Base-by-base conservation (phyloP, 2,329 filamentous ascomycete genomes). In the Waltergamsia citrina region DNA sequence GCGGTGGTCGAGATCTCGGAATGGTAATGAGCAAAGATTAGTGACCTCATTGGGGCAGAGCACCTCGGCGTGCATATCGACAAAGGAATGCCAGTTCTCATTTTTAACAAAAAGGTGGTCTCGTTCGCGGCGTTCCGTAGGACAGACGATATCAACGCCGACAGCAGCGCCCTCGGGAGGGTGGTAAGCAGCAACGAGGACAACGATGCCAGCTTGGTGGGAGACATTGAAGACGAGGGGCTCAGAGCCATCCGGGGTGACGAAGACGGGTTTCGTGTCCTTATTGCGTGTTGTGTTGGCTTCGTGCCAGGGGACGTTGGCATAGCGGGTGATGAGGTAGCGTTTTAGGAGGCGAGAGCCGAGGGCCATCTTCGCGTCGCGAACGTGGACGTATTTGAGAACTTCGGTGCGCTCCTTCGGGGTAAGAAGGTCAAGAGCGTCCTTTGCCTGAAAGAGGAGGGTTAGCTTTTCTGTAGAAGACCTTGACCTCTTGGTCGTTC, bases 121-220 rank as follows among this genome's bases (percentile, higher is more conserved):
- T 15, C 70, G 71, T n/a, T 61, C 62, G 34, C 75, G 68, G 19
- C 84, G 69, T 62, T 90, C 84, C 36, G 70, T 67, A 2, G 80
- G 76, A 51, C 80, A 85, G 4, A 87, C 82, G n/a, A 90, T 65
- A 52, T 90, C 84, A 3, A 82, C 71, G 29, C 84, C 84, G 0
- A n/a, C n/a, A n/a, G n/a, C n/a, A 86, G 66, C 29, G 81, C 58
- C 3, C 53, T 37, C 47, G 2, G 15, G 57, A 48, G 33, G 48
- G n/a, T 32, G 45, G 15, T 48, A 50, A 27, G 54, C 50, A 11
- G 78, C 79, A 10, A 81, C 67, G 20, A 88, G 61, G 3, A 73
- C 72, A 0, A 87, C 83, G 12, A 90, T 60, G 2, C 84, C 83
- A 7, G 78, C 79, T 61, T 90, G 84, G 54, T 90, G 84, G 29